phyloP scores from a whole-genome alignment of 805 yeast species.

The Candida montana region DNA sequence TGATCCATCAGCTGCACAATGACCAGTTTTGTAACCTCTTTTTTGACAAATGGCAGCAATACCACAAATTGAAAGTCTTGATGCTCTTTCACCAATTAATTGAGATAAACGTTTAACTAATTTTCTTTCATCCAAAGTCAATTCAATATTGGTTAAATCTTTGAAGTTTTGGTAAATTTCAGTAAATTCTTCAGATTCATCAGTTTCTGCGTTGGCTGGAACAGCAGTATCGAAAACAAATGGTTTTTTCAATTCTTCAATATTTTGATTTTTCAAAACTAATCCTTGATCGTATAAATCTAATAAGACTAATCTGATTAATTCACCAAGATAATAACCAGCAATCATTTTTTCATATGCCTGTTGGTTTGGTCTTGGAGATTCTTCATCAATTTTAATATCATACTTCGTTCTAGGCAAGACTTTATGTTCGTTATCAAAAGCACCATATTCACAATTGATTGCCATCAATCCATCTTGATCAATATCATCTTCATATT shows the following conservation, averaged over 20 bases:
- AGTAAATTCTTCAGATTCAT: slow-evolving; percentile 75
- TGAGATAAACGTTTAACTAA: slow-evolving; percentile 79
- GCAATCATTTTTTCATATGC: slow-evolving; percentile 95
- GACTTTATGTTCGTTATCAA: slow-evolving; percentile 80
- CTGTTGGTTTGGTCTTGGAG: slow-evolving; percentile 97
- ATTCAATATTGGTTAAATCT: slow-evolving; percentile 50
- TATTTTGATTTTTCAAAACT: slow-evolving; percentile 67
- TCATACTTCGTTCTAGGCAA: slow-evolving; percentile 92
- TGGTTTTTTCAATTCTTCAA: slow-evolving; percentile 52
- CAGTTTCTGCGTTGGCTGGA: slow-evolving; percentile 84
- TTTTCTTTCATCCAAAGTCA: slow-evolving; percentile 75
- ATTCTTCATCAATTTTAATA: slow-evolving; percentile 67
- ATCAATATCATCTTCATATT: slow-evolving; percentile 56
- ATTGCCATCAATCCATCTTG: slow-evolving; percentile 80
- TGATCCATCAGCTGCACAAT: slow-evolving; percentile 97
- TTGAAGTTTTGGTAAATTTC: slow-evolving; percentile 68
- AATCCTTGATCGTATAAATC: slow-evolving; percentile 63
- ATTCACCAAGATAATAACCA: slow-evolving; percentile 93
- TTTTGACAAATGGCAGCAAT: slow-evolving; percentile 90
- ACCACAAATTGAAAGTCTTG: slow-evolving; percentile 90
- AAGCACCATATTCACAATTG: slow-evolving; percentile 97
- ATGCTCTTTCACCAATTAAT: slow-evolving; percentile 86
- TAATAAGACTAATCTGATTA: slow-evolving; percentile 71
- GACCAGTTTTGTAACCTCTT: slow-evolving; percentile 70
- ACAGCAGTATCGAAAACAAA: slow-evolving; percentile 85